phyloP scores from a whole-genome alignment of 2,329 filamentous ascomycete species.

The Raffaelea deltoideospora region DNA sequence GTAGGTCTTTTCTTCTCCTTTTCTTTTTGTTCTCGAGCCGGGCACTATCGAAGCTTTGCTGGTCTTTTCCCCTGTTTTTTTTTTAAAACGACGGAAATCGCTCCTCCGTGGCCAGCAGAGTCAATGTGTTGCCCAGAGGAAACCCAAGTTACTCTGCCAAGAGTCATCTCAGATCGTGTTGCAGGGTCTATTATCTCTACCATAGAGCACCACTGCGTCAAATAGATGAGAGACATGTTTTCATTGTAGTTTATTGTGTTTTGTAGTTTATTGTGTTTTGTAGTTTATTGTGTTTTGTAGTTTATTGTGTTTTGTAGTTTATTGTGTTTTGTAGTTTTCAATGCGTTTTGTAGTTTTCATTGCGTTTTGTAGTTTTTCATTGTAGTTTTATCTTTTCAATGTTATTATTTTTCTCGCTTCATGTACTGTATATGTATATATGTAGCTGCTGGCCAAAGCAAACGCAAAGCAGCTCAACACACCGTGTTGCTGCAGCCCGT shows the following conservation, averaged over 20 bases:
- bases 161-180: conserved; percentile 86
- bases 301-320: no score
- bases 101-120: conserved; percentile 52
- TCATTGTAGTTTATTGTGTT: neutral
- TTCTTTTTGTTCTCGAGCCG: conserved; percentile 10
- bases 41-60: conserved; percentile 92
- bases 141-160: conserved; percentile 68
- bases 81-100: neutral
- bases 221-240: conserved; percentile 62
- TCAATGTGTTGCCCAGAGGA: conserved; percentile 78
- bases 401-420: no score
- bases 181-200: conserved; percentile 60
- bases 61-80: conserved; percentile 35
- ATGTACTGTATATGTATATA: no score
- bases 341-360: no score
- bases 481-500: no score
- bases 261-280: neutral
- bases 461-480: no score
- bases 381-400: no score
- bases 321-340: no score
- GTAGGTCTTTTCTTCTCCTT: neutral
- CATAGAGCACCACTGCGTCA: conserved; percentile 74
- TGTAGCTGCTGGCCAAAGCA: no score
- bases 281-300: no score
- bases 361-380: no score